A percentile compares a stretch with the other conserved stretches of the same genome.
Conservation (phyloP, 164 flowering plant species). For the Vitis labrusca region DNA sequence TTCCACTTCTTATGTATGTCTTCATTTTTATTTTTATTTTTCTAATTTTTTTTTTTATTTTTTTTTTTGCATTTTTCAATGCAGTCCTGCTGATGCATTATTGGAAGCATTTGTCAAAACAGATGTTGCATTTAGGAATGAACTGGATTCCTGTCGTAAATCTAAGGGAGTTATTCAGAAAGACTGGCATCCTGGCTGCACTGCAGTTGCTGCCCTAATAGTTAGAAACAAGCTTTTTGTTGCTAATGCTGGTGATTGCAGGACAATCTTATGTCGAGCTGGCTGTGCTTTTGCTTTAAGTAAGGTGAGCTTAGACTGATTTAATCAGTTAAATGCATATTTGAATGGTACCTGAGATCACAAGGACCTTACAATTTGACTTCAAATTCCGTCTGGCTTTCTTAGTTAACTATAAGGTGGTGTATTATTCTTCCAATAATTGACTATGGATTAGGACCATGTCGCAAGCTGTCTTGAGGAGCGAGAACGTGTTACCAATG, state of each 20-base stretch:
- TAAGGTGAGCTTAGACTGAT: constrained; percentile 44
- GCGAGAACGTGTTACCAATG: constrained; percentile 70
- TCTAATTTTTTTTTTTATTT: neutral
- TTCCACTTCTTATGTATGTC: neutral
- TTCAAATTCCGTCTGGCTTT: too few relatives aligned
- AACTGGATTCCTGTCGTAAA: constrained; percentile 47
- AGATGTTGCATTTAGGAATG: constrained; percentile 73
- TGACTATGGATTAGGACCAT: constrained; percentile 64
- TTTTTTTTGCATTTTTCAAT: neutral
- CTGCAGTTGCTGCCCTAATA: constrained; percentile 70
- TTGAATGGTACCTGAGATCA: too few relatives aligned
- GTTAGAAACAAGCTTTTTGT: constrained; percentile 73
- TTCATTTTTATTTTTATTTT: neutral
- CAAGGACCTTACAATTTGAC: too few relatives aligned
- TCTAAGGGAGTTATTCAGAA: constrained; percentile 51
- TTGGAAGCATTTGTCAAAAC: constrained; percentile 70
- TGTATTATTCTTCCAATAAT: neutral
- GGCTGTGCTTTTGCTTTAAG: constrained; percentile 64
- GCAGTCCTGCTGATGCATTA: constrained; percentile 77
- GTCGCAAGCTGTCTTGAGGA: constrained; percentile 82
- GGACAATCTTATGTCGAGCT: constrained; percentile 72
- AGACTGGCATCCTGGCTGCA: constrained; percentile 95
- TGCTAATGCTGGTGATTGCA: constrained; percentile 98
- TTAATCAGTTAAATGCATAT: too few relatives aligned
- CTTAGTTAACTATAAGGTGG: too few relatives aligned